Base-by-base conservation (phyloP, 257 asterid species). In the Paulownia fortunei region DNA sequence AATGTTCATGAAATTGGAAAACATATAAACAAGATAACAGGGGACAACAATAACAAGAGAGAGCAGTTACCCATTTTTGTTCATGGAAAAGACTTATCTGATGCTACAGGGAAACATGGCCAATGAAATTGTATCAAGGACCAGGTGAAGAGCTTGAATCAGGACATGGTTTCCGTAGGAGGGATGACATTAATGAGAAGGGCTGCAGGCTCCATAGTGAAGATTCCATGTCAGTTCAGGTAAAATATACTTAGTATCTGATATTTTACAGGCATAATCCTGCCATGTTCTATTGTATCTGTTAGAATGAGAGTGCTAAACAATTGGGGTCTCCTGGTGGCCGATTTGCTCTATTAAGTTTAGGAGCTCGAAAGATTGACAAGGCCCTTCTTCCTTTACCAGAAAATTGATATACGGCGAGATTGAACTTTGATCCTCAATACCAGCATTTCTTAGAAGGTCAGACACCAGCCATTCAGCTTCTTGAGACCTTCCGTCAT, bases 241-340 rank as follows among this genome's bases (percentile, higher is more conserved):
- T 16, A 18, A 52, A 16, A n/a, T 52, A n/a, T 52, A 52, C 59
- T 16, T 3, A n/a, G 24, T 47, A 47, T 47, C 54, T 47, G 54
- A 47, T 47, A n/a, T 47, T 10, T 47, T 12, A 47, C 54, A 47
- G 18, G n/a, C n/a, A n/a, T n/a, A n/a, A n/a, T n/a, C n/a, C n/a
- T n/a, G n/a, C n/a, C 5, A n/a, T 47, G 23, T 44, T 44, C 51
- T 44, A 8, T 8, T 44, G 8, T 16, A 1, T 21, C n/a, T 32
- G 24, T 69, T 46, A 23, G 55, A 61, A 42, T 18, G n/a, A 56
- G 55, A 59, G n/a, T 32, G 32, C 77, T 72, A 82, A 56, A 82
- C 51, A 66, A 79, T 21, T 49, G 84, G 81, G 72, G 84, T 84
- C 74, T 86, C 90, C 36, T 36, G 72, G 44, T 36, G 72, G n/a